Base-by-base conservation (phyloP, 2,329 filamentous ascomycete species). In the Tolypocladium paradoxum region DNA sequence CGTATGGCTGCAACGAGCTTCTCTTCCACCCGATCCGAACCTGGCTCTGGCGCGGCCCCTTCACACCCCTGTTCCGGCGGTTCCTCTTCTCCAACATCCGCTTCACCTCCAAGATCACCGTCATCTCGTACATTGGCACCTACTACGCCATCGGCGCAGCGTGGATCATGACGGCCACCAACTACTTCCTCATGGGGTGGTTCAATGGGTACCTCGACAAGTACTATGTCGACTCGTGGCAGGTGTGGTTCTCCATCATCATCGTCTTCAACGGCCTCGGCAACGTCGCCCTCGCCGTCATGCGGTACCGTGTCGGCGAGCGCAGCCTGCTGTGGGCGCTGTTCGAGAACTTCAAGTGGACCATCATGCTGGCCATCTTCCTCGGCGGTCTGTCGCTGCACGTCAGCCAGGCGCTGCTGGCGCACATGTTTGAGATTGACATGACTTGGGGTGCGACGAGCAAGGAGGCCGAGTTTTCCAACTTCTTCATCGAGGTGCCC, bases 381-480 rank as follows among this genome's bases (percentile, higher is more conserved):
- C 76, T 95, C 20, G 89, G 89, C 51, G 89, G 89, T 38, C 76
- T 93, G 49, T 88, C 84, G 1, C 78, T 95, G 36, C 88, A 95
- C 70, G 81, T 95, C 49, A 88, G 82, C 33, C 85, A 91, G 66
- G 89, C 89, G 1, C 74, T 95, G 35, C 70, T 93, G 47, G 78
- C 83, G 5, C 90, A 95, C 73, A 88, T 93, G 81, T 88, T 93
- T 66, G 83, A 88, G 71, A 83, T 92, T 64, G 79, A 93, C 70
- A 92, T 93, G 85, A 82, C 81, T 3, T 93, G 89, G 89, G 88
- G 88, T 50, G 83, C 88, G 1, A 95, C 90, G 0, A 80, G 84
- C 40, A 95, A 95, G 71, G 90, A 95, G 72, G 81, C 82, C 49
- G 85, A 90, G 62, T 84, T 86, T 63, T 85, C 86, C 29, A 87